These are phyloP conservation scores for Mycena rosella DNA, from an alignment of 768 basidiomycete species.

Conservation along the genomic window DNA sequence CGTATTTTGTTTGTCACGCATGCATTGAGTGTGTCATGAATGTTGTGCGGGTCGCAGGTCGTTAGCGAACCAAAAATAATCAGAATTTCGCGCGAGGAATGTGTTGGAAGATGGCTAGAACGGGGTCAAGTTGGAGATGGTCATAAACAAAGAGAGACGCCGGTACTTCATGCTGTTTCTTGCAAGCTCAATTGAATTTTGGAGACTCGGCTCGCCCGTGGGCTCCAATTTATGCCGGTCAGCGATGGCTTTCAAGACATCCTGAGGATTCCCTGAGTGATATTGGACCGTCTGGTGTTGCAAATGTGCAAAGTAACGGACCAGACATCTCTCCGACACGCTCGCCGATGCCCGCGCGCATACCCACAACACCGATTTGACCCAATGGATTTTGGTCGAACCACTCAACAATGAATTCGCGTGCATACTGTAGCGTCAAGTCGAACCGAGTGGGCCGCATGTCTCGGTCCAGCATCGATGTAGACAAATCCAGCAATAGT, in stretches of 20 bases:
- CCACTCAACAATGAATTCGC: conserved; percentile 96
- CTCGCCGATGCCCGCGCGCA: conserved; percentile 93
- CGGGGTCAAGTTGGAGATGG: conserved; percentile 22
- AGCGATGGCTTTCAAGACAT: conserved; percentile 87
- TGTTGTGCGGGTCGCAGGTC: conserved; percentile 96
- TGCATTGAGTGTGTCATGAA: conserved; percentile 92
- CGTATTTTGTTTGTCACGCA: conserved; percentile 89
- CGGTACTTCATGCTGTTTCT: conserved; percentile 89
- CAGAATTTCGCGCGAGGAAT: conserved; percentile 95
- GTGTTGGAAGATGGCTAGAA: conserved; percentile 92
- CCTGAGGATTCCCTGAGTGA: conserved; percentile 89
- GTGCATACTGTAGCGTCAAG: conserved; percentile 88
- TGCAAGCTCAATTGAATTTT: conserved; percentile 99
- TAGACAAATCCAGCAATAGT: conserved; percentile 91
- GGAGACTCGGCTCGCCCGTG: conserved; percentile 92
- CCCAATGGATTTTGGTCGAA: conserved; percentile 99
- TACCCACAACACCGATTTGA: conserved; percentile 95
- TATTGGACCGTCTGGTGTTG: conserved; percentile 23
- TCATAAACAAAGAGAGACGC: conserved; percentile 1
- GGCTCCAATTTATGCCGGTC: conserved; percentile 93
- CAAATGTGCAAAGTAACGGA: conserved; percentile 48
- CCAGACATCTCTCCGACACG: conserved; percentile 94
- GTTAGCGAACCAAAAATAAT: conserved; percentile 96
- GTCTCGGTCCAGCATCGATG: conserved; percentile 95
- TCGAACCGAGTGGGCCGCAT: conserved; percentile 96